These are phyloP conservation scores for Cruciata laevipes DNA, from an alignment of 257 asterid species.

Conservation along the genomic window DNA sequence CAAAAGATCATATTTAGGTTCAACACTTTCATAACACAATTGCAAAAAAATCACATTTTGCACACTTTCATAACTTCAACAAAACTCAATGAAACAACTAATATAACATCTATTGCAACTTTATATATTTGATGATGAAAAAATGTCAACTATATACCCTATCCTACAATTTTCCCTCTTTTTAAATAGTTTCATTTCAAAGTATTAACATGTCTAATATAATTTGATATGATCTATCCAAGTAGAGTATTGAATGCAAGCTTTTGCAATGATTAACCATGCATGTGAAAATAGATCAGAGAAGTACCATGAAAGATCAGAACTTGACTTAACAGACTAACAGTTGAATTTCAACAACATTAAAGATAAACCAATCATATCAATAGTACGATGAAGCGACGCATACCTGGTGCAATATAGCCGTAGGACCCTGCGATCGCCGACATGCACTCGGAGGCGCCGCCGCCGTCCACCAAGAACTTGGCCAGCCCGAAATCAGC, in stretches of 20 bases:
- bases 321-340: background rate
- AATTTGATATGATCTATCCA: background rate
- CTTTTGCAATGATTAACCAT: background rate
- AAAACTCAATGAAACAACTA: background rate
- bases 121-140: no score
- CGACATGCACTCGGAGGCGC: constrained; percentile 93
- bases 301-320: background rate
- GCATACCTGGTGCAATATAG: constrained; percentile 90
- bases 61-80: background rate
- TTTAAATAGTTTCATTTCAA: no score
- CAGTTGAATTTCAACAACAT: no score
- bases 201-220: no score
- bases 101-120: no score
- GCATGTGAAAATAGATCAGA: background rate
- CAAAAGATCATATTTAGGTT: no score
- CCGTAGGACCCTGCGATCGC: constrained; percentile 95
- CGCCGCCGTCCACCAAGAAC: constrained; percentile 63
- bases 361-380: background rate
- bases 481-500: constrained; percentile 95
- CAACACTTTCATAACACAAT: no score
- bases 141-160: no score
- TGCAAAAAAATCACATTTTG: background rate
- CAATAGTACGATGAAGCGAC: background rate
- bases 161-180: no score
- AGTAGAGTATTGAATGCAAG: background rate